Percentiles rank a stretch among this genome's conserved stretches.
Conservation (phyloP, 306 rosid genomes). For the Cicer cuneatum region DNA sequence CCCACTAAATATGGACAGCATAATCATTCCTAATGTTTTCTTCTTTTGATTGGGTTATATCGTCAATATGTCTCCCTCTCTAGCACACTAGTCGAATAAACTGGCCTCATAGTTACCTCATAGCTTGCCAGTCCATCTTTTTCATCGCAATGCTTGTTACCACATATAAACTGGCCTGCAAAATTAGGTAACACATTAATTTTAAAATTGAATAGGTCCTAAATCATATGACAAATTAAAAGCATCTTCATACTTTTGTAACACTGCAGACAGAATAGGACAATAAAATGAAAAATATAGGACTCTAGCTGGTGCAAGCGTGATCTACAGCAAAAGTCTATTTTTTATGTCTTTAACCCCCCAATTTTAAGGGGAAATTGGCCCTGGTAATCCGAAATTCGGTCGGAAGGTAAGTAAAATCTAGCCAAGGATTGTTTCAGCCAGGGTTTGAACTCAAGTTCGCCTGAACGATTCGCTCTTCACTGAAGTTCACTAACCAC, state of each 20-base stretch:
- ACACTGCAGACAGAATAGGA: constrained; percentile 25
- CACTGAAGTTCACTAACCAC: too few species aligned
- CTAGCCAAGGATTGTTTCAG: too few species aligned
- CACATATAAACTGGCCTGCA: constrained; percentile 91
- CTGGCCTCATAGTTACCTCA: constrained; percentile 58
- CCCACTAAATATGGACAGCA: constrained; percentile 12
- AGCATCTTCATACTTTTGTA: constrained; percentile 10
- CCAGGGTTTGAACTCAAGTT: too few species aligned
- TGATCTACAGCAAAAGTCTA: constrained; percentile 7
- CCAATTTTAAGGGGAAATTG: too few species aligned
- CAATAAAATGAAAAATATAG: constrained; percentile 10
- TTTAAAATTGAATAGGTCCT: constrained; percentile 37
- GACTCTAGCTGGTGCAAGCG: constrained; percentile 20
- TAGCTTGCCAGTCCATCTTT: constrained; percentile 83
- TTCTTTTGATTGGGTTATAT: not conserved
- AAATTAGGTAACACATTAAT: constrained; percentile 45
- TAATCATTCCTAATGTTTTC: not conserved
- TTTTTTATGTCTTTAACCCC: too few species aligned
- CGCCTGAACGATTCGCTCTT: too few species aligned
- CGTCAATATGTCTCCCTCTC: constrained; percentile 13
- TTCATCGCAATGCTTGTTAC: constrained; percentile 81
- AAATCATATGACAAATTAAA: constrained; percentile 13
- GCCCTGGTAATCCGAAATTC: too few species aligned
- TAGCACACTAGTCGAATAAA: constrained; percentile 21
- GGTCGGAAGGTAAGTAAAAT: too few species aligned